Percentiles rank a stretch among this genome's conserved stretches.
These are phyloP conservation scores for Talaromyces sp. DNA, from an alignment of 2,329 filamentous ascomycete species.

Conservation along the genomic window DNA sequence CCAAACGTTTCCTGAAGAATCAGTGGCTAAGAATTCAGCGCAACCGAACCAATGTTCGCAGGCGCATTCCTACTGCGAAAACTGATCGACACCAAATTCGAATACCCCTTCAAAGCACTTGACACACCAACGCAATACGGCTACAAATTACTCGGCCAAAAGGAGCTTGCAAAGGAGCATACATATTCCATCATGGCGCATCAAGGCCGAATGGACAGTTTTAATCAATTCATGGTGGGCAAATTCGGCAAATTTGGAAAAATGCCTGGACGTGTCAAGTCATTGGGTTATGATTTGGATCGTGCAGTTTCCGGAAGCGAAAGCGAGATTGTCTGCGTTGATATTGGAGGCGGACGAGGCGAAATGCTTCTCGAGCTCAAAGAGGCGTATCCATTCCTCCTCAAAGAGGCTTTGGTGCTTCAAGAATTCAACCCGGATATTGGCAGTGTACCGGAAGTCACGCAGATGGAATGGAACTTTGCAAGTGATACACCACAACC, in stretches of 20 bases:
- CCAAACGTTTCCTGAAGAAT: not conserved
- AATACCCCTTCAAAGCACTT: slow-evolving; percentile 34
- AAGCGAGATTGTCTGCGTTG: slow-evolving; percentile 29
- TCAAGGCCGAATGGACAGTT: slow-evolving; percentile 38
- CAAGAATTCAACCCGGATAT: slow-evolving; percentile 38
- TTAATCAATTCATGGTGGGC: slow-evolving; percentile 40
- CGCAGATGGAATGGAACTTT: slow-evolving; percentile 35
- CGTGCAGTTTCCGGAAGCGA: slow-evolving; percentile 22
- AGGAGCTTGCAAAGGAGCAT: slow-evolving; percentile 29
- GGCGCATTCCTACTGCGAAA: slow-evolving; percentile 37
- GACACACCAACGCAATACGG: slow-evolving; percentile 36
- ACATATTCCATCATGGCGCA: slow-evolving; percentile 37
- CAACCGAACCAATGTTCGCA: slow-evolving; percentile 35
- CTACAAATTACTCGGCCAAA: slow-evolving; percentile 31
- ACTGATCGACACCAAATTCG: slow-evolving; percentile 32
- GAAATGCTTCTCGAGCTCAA: slow-evolving; percentile 38
- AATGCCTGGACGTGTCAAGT: slow-evolving; percentile 30
- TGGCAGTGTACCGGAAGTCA: slow-evolving; percentile 26
- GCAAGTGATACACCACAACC: slow-evolving; percentile 33
- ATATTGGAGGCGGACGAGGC: slow-evolving; percentile 38
- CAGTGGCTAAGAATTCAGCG: slow-evolving; percentile 21
- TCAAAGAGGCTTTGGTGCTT: slow-evolving; percentile 29
- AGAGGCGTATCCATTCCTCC: slow-evolving; percentile 30
- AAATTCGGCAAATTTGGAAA: slow-evolving; percentile 36
- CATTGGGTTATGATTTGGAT: slow-evolving; percentile 33